These are phyloP conservation scores for Maudiozyma humilis DNA, from an alignment of 1,139 yeast species.

Conservation along the genomic window DNA sequence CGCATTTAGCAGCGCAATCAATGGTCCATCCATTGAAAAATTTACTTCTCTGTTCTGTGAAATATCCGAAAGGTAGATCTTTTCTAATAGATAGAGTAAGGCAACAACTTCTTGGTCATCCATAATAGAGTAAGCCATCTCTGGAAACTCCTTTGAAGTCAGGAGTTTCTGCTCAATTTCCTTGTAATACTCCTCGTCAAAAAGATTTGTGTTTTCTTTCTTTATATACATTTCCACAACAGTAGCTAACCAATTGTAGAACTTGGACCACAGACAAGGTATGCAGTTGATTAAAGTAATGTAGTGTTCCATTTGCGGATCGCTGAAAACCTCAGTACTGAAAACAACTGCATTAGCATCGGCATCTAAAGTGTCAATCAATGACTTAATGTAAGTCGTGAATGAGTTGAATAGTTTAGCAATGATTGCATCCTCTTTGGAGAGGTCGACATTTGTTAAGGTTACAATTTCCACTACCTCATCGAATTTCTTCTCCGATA, in stretches of 20 bases:
- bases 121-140: not conserved
- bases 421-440: constrained; percentile 4
- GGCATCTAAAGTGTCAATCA: not conserved
- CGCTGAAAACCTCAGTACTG: not conserved
- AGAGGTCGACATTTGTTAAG: constrained; percentile 9
- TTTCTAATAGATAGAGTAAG: constrained; percentile 15
- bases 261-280: constrained; percentile 6
- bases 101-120: constrained; percentile 9
- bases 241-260: constrained; percentile 10
- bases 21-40: constrained; percentile 11
- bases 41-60: not conserved
- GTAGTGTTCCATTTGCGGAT: constrained; percentile 2
- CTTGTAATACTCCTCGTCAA: constrained; percentile 9
- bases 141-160: not conserved
- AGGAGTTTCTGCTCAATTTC: constrained; percentile 2
- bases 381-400: constrained; percentile 1
- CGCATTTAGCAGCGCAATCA: constrained; percentile 16
- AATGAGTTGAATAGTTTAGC: constrained; percentile 6
- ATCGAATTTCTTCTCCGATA: constrained; percentile 11
- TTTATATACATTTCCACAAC: constrained; percentile 7
- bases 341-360: not conserved
- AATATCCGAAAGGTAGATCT: constrained; percentile 10
- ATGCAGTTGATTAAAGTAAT: constrained; percentile 11
- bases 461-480: constrained; percentile 16
- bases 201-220: constrained; percentile 8